A percentile compares a stretch with the other conserved stretches of the same genome.
Evolutionary conservation across 2,329 filamentous ascomycete genomes (phyloP).

Genomic region (Colletotrichum navitas): DNA sequence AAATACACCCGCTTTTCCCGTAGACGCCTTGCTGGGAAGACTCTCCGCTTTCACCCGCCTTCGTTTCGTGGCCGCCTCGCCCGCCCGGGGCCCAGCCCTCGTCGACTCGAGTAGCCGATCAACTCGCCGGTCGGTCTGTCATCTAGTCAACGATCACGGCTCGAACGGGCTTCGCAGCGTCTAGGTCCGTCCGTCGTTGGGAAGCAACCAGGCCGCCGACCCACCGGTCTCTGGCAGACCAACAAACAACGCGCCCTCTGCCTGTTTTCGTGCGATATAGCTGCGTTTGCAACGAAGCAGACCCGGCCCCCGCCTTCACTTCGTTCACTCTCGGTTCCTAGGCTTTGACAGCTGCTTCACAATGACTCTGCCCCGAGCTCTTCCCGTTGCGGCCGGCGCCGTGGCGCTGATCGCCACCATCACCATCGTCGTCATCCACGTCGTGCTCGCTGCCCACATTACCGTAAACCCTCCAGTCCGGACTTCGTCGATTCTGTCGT

Average conservation of each 20-base stretch:
- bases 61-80: constrained; percentile 15
- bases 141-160: background rate
- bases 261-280: background rate
- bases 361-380: constrained; percentile 53
- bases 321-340: constrained; percentile 9
- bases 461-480: constrained; percentile 50
- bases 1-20: constrained; percentile 23
- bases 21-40: constrained; percentile 14
- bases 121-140: constrained; percentile 18
- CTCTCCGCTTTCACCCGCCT: constrained; percentile 16
- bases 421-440: constrained; percentile 55
- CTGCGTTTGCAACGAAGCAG: background rate
- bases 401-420: constrained; percentile 55
- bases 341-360: constrained; percentile 37
- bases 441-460: constrained; percentile 54
- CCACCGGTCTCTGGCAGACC: constrained; percentile 41
- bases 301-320: constrained; percentile 3
- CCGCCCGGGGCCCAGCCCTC: constrained; percentile 25
- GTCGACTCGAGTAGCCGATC: constrained; percentile 19
- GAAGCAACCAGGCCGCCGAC: constrained; percentile 19
- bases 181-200: constrained; percentile 17
- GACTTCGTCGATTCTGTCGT: constrained; percentile 54
- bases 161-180: constrained; percentile 4
- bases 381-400: constrained; percentile 54
- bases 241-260: background rate